Base-by-base conservation (phyloP, 108 stramenopile genomes). In the Cyclotella choctawhatcheeana region DNA sequence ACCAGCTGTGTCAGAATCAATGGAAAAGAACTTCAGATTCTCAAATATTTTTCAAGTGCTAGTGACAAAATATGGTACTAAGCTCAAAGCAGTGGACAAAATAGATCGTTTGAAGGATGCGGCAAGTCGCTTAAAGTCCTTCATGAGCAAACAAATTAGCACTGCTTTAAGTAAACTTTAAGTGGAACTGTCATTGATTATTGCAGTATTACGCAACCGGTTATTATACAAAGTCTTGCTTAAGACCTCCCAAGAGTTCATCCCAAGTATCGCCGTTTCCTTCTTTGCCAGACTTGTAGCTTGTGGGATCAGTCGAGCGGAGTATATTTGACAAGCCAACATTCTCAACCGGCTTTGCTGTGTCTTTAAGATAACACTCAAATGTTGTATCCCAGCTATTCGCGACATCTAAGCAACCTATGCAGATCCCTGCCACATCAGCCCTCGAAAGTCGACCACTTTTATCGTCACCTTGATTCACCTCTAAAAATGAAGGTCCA, bases 401-500 rank as follows among this genome's bases (percentile, higher is more conserved):
- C 37, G 77, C 59, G 60, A 69, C 70, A 20, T 61, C 66, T 35
- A 86, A 58, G 37, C 71, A 32, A 65, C 86, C 84, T 18, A 93
- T 81, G 68, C 89, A 89, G 18, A 93, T 65, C 1, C 47, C 73
- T 14, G 89, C 89, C 14, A 93, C 89, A 79, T 93, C 92, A 5
- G 88, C 76, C 14, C 92, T 81, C 18, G 81, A 69, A 44, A 93
- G 83, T 51, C 92, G 64, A 44, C 89, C 92, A 32, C 84, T 85
- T 53, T 89, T 94, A 13, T 85, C 59, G 52, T 94, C 93, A 44
- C 93, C 93, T 61, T 94, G 93, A 73, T 94, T 94, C 27, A 94
- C 58, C 70, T 92, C 93, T 44, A 94, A 53, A 4, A 44, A 58
- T 2, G 61, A 18, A 18, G 73, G 87, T 25, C 86, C 81, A 27